Evolutionary conservation across 1,139 yeast species (phyloP).

Genomic region (Taphrina flavorubra): DNA sequence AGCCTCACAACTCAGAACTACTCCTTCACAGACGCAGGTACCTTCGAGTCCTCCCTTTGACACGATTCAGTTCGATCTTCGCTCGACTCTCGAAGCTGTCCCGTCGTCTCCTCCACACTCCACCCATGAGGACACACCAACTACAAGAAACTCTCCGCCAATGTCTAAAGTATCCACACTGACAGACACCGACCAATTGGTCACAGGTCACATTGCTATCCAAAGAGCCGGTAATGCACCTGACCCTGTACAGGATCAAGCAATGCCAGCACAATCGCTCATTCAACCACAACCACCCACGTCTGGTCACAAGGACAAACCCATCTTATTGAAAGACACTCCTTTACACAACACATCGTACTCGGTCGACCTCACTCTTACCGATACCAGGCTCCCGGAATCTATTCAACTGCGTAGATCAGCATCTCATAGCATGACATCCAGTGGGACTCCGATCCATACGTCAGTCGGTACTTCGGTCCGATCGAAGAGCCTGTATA

Average conservation of each 20-base stretch:
- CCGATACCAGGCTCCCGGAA: not conserved
- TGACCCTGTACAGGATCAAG: not conserved
- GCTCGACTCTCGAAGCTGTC: slow-evolving; percentile 1
- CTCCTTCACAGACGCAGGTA: not conserved
- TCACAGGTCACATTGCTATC: not conserved
- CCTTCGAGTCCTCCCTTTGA: slow-evolving; percentile 12
- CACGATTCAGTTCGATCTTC: slow-evolving; percentile 9
- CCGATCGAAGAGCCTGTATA: slow-evolving; percentile 17
- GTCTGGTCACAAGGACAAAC: slow-evolving; percentile 15
- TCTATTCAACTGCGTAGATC: slow-evolving; percentile 11
- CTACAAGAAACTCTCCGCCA: not conserved
- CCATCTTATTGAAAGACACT: slow-evolving; percentile 7
- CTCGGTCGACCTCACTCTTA: not conserved
- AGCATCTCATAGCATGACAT: slow-evolving; percentile 13
- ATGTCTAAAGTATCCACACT: not conserved
- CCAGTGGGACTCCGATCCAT: slow-evolving; percentile 13
- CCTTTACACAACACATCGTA: not conserved
- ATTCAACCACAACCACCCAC: not conserved
- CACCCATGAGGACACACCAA: not conserved
- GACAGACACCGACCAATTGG: not conserved
- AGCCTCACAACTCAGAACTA: not conserved
- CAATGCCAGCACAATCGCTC: not conserved
- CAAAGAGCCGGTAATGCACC: not conserved
- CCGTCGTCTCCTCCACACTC: not conserved
- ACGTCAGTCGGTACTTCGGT: slow-evolving; percentile 14